Evolutionary conservation across 306 rosid species (phyloP), one percentile per base, ranked within the genome.

Genomic region (Malus sylvestris): DNA sequence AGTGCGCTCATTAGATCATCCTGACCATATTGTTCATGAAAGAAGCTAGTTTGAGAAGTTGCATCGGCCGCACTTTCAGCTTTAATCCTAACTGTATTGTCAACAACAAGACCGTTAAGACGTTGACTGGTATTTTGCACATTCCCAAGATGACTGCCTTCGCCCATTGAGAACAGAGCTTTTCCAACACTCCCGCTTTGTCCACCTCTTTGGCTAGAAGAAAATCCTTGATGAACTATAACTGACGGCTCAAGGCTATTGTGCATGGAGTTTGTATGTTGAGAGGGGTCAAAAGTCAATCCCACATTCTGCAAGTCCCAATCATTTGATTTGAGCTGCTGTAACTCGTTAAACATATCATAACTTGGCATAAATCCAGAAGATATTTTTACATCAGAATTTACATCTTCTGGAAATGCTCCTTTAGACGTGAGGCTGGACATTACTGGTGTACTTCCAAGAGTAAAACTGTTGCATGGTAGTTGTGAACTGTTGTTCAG

Each of bases 1-100:
- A 96, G 87, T 69, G 92, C 97, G 80, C 97, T 96, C 96, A 96
- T 88, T 59, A 96, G 91, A 83, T 96, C 99, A 7, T 96, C 99
- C 82, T 91, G 98, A 30, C 89, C 98, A 67, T 79, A 92, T 46
- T 93, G 92, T 20, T 91, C 97, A 32, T 89, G 81, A 79, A 87
- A 89, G 82, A 91, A 79, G 82, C 71, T 77, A 29, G 60, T 63
- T 69, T 88, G 93, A 75, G 80, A 71, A 77, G 83, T 80, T 59
- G 82, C 81, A 59, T 92, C 93, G 2, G 93, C 83, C 74, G 83
- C 32, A 59, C 84, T 87, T 87, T 92, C 97, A 45, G 93, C 51
- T 80, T 92, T 96, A 22, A 91, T 83, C 84, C 92, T 86, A 25
- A 82, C 70, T 32, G 91, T 73, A 81, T 78, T 88, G 51, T 86